Evolutionary conservation across 1,284 basidiomycete species (phyloP).

Genomic region (Heterobasidion irregulare): DNA sequence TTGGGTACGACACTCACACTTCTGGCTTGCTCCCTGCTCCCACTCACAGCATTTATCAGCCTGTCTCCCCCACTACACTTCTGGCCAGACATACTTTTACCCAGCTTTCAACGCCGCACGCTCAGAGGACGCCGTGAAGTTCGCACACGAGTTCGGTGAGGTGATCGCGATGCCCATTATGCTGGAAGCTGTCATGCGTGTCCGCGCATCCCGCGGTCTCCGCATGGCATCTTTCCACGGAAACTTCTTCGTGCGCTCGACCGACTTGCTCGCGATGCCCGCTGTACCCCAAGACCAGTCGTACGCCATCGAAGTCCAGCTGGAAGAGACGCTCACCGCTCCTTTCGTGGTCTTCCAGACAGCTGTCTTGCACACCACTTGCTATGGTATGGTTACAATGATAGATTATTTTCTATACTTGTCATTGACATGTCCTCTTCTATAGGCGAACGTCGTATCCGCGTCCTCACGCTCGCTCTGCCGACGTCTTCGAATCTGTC

Average conservation of each 20-base stretch:
- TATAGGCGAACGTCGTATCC: conserved; percentile 85
- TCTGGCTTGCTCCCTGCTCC: background rate
- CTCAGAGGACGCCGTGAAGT: conserved; percentile 94
- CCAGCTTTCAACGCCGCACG: conserved; percentile 95
- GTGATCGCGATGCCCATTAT: conserved; percentile 93
- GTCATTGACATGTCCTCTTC: background rate
- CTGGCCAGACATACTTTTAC: conserved; percentile 98
- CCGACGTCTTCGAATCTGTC: conserved; percentile 92
- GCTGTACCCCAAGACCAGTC: conserved; percentile 95
- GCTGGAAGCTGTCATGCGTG: conserved; percentile 96
- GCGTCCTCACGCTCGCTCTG: conserved; percentile 89
- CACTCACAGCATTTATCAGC: conserved; percentile 35
- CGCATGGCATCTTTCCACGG: conserved; percentile 98
- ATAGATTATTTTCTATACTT: background rate
- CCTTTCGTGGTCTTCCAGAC: conserved; percentile 97
- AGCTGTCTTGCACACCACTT: conserved; percentile 93
- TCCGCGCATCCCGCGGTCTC: conserved; percentile 89
- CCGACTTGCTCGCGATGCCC: conserved; percentile 94
- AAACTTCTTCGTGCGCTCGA: conserved; percentile 98
- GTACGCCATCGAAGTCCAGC: conserved; percentile 95
- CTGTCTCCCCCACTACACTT: conserved; percentile 94
- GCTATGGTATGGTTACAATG: conserved; percentile 57
- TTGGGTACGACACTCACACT: conserved; percentile 42
- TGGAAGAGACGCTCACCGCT: conserved; percentile 90
- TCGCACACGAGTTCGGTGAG: conserved; percentile 94